Percentiles rank a stretch among this genome's conserved stretches.
phyloP scores from a whole-genome alignment of 805 yeast species.

The Maudiozyma serrabonitensis region DNA sequence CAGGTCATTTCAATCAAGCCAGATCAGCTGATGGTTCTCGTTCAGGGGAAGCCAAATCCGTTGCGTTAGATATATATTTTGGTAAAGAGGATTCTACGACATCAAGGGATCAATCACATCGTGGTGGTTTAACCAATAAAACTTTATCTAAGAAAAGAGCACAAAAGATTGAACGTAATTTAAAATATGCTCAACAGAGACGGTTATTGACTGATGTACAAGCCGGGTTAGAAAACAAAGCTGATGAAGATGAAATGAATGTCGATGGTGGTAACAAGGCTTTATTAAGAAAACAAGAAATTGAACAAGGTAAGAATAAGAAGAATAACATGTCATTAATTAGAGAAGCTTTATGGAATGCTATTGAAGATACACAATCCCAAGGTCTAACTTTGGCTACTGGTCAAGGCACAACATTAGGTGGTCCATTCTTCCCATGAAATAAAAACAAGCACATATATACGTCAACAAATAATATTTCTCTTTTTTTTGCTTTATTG shows the following conservation, averaged over 20 bases:
- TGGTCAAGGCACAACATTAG: constrained; percentile 79
- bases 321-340: constrained; percentile 34
- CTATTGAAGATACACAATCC: constrained; percentile 46
- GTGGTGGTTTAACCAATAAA: constrained; percentile 36
- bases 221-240: constrained; percentile 35
- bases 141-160: constrained; percentile 71
- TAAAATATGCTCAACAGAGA: constrained; percentile 58
- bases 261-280: constrained; percentile 24
- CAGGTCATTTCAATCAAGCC: constrained; percentile 35
- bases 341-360: constrained; percentile 62
- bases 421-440: constrained; percentile 52
- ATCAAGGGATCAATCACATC: constrained; percentile 3
- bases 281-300: constrained; percentile 8
- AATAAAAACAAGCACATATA: background rate
- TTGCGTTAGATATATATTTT: constrained; percentile 35
- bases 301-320: constrained; percentile 11
- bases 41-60: constrained; percentile 34
- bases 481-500: background rate
- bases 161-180: constrained; percentile 70
- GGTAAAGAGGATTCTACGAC: constrained; percentile 7
- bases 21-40: constrained; percentile 36
- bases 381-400: constrained; percentile 35
- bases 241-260: constrained; percentile 30
- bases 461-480: background rate
- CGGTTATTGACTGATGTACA: constrained; percentile 40